Evolutionary conservation across 2,329 filamentous ascomycete species (phyloP).

Genomic region (Bipolaris oryzae): DNA sequence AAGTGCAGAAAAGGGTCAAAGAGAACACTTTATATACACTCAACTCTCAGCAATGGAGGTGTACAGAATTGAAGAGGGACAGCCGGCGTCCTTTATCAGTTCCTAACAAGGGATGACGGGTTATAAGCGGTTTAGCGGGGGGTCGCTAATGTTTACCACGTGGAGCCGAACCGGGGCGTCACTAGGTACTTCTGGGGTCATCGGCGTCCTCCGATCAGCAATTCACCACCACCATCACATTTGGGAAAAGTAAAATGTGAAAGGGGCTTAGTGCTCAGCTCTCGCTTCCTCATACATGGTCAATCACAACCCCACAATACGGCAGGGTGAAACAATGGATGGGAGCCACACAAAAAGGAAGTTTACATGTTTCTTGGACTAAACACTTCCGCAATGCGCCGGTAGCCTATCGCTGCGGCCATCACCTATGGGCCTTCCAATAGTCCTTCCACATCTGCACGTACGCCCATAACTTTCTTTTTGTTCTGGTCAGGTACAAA

Average conservation of each 20-base stretch:
- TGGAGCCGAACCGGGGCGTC: slow-evolving; percentile 20
- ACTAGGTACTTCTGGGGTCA: slow-evolving; percentile 1
- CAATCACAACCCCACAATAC: neutral
- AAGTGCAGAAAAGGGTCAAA: neutral
- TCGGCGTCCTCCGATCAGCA: slow-evolving; percentile 28
- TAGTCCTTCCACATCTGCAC: neutral
- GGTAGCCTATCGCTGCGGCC: slow-evolving; percentile 14
- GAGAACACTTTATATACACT: neutral
- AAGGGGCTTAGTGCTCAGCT: neutral
- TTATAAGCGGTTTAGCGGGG: slow-evolving; percentile 17
- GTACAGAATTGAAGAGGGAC: neutral
- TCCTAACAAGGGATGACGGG: slow-evolving; percentile 8
- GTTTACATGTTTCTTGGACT: neutral
- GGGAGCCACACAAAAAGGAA: slow-evolving; percentile 2
- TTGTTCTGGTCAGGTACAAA: neutral
- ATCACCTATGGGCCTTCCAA: neutral
- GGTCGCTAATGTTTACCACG: slow-evolving; percentile 25
- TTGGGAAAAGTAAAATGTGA: slow-evolving; percentile 13
- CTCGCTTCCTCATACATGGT: neutral
- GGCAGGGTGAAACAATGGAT: neutral
- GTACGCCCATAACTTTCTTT: slow-evolving; percentile 12
- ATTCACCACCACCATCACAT: slow-evolving; percentile 1
- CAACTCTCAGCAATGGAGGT: neutral
- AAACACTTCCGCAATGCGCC: slow-evolving; percentile 14
- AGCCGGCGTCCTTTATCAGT: slow-evolving; percentile 22